Conservation (phyloP, 2,329 filamentous ascomycete species). For the Fusarium sp. region DNA sequence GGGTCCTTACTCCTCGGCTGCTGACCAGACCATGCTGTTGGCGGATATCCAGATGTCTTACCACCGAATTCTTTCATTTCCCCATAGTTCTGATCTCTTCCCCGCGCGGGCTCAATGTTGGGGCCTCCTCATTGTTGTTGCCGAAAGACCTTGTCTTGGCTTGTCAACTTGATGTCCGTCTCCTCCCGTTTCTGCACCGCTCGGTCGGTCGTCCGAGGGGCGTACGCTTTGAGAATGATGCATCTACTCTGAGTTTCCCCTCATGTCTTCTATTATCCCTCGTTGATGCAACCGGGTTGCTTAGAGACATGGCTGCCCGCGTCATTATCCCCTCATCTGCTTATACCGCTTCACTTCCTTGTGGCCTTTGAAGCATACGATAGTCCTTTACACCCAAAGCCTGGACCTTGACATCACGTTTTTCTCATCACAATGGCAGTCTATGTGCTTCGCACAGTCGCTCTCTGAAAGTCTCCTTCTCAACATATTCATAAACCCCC, state of each 20-base stretch:
- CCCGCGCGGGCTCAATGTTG: neutral
- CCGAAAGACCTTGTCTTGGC: neutral
- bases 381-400: slow-evolving; percentile 10
- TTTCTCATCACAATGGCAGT: slow-evolving; percentile 7
- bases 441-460: neutral
- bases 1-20: neutral
- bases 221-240: neutral
- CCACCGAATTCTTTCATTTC: neutral
- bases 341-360: slow-evolving; percentile 6
- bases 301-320: slow-evolving; percentile 4
- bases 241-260: neutral
- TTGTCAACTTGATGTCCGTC: neutral
- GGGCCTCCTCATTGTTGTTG: neutral
- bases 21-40: neutral
- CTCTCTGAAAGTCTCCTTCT: slow-evolving; percentile 12
- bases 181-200: slow-evolving; percentile 8
- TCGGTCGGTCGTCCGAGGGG: neutral
- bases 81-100: neutral
- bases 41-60: neutral
- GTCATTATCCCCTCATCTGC: neutral
- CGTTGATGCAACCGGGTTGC: neutral
- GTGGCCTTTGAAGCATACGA: slow-evolving; percentile 8
- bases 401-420: slow-evolving; percentile 5
- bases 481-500: slow-evolving; percentile 24
- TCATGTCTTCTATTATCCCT: slow-evolving; percentile 10